Conservation (phyloP, 2,329 filamentous ascomycete genomes). For the Aspergillus sclerotialis region DNA sequence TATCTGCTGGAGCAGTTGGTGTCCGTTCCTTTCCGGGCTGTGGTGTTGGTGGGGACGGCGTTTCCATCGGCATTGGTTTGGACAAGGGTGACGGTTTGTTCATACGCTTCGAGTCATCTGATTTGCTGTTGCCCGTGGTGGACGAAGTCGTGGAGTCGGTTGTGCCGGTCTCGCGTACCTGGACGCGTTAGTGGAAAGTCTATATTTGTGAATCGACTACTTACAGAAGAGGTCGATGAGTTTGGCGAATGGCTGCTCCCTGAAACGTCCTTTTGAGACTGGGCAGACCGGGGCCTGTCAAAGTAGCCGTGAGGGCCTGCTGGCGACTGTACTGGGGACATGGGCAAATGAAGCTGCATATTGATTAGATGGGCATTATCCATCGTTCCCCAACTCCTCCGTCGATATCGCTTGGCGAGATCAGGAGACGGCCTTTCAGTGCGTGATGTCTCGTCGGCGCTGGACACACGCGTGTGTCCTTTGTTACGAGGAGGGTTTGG, state of each 20-base stretch:
- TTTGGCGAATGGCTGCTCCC: slow-evolving; percentile 52
- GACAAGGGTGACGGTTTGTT: slow-evolving; percentile 67
- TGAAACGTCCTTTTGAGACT: slow-evolving; percentile 51
- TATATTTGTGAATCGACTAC: slow-evolving; percentile 17
- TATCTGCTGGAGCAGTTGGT: slow-evolving; percentile 34
- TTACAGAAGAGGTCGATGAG: slow-evolving; percentile 61
- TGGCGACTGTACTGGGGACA: slow-evolving; percentile 22
- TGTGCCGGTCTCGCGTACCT: slow-evolving; percentile 18
- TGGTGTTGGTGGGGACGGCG: slow-evolving; percentile 16
- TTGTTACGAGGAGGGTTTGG: slow-evolving; percentile 32
- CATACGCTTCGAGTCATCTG: slow-evolving; percentile 60
- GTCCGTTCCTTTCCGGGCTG: slow-evolving; percentile 15
- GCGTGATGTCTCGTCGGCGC: slow-evolving; percentile 65
- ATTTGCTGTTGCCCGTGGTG: slow-evolving; percentile 41
- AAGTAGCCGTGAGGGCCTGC: slow-evolving; percentile 28
- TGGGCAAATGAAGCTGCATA: slow-evolving; percentile 26
- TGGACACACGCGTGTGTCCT: slow-evolving; percentile 52
- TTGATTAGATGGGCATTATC: slow-evolving; percentile 37
- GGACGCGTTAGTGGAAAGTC: slow-evolving; percentile 3
- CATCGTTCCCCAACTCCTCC: slow-evolving; percentile 72
- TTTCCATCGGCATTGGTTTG: slow-evolving; percentile 52
- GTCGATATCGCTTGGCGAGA: slow-evolving; percentile 66
- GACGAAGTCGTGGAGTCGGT: slow-evolving; percentile 14
- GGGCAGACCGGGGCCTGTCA: slow-evolving; percentile 30
- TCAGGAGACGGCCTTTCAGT: slow-evolving; percentile 50